Percentiles rank a stretch among this genome's conserved stretches.
phyloP scores from a whole-genome alignment of 768 basidiomycete genomes.

The Rhodotorula graminis region DNA sequence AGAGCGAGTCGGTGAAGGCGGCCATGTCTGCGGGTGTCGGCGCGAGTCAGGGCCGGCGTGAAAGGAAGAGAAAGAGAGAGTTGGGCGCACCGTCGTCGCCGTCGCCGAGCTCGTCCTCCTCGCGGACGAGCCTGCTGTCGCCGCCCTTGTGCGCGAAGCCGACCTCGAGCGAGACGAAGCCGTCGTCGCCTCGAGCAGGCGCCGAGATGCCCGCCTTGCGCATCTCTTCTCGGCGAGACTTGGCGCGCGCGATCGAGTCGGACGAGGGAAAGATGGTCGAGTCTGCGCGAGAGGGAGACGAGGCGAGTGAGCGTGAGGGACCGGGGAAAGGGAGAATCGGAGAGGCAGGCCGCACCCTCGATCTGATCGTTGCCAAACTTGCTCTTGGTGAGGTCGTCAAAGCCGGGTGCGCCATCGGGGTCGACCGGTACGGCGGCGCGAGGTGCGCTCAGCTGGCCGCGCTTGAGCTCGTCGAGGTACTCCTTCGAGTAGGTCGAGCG shows the following conservation, averaged over 20 bases:
- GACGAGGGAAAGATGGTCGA: conserved; percentile 46
- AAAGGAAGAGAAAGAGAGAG: not conserved
- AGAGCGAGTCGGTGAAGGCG: conserved; percentile 28
- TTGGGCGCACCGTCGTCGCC: conserved; percentile 24
- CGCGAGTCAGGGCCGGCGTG: too few species aligned
- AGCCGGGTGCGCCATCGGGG: conserved; percentile 14
- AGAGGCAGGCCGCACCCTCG: conserved; percentile 11
- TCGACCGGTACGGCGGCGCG: conserved; percentile 15
- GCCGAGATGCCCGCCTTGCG: conserved; percentile 37
- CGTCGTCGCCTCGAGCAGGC: conserved; percentile 33
- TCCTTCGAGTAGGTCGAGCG: conserved; percentile 46
- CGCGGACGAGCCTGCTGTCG: conserved; percentile 49
- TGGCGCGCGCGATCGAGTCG: conserved; percentile 48
- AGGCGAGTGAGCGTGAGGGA: not conserved
- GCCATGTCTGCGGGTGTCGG: conserved; percentile 27
- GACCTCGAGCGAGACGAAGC: conserved; percentile 48
- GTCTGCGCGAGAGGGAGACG: conserved; percentile 8
- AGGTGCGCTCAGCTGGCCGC: conserved; percentile 41
- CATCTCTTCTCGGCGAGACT: conserved; percentile 46
- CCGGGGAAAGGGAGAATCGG: not conserved
- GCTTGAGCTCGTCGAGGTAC: conserved; percentile 49
- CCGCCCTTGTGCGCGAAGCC: conserved; percentile 47
- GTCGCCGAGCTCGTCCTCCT: conserved; percentile 51
- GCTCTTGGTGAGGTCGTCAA: conserved; percentile 40
- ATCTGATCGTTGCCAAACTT: conserved; percentile 43